Evolutionary conservation across 2,329 filamentous ascomycete genomes (phyloP), one percentile per base, ranked within the genome.

Genomic region (Beauveria bassiana): DNA sequence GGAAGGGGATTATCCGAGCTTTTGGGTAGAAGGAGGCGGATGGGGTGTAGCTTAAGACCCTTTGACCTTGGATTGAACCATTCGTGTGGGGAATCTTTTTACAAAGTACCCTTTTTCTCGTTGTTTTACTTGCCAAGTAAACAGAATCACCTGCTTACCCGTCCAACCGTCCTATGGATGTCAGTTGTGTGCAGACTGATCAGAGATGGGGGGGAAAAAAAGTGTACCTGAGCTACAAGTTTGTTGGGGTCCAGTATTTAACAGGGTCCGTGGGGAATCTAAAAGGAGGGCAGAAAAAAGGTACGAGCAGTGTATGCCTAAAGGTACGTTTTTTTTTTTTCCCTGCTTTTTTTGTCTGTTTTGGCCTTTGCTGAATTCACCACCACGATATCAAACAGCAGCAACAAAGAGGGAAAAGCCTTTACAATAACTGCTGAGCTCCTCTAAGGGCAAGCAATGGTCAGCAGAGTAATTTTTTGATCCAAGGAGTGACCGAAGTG

Each of bases 221-320:
- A 45, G 26, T 46, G 59, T 61, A 61, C 59, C 59, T 61, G 59
- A 52, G 45, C 52, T 50, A 50, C 38, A 52, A 51, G 38, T 56
- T 61, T 61, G 59, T 61, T 61, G 59, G 59, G 59, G 59, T 61
- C 59, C n/a, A 56, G 52, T 50, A 22, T 22, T 22, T 22, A 45
- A 42, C 53, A 61, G 59, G 59, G 59, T 61, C 59, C 59, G 53
- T 56, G 59, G 59, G 52, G 59, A 55, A 61, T 31, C 31, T 38
- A 50, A 58, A 16, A 28, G 20, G 31, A 50, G 38, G 1, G 20
- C 22, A 31, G 34, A 54, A 54, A 54, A 54, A 46, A 54, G 58
- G 58, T 28, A 49, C 59, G 43, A 45, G 51, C 43, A 38, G 50
- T 26, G 47, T 31, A 38, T 24, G 22, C 18, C 38, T 14, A 46